Evolutionary conservation across 768 basidiomycete genomes (phyloP).

Genomic region (Tubosaeta sp.): DNA sequence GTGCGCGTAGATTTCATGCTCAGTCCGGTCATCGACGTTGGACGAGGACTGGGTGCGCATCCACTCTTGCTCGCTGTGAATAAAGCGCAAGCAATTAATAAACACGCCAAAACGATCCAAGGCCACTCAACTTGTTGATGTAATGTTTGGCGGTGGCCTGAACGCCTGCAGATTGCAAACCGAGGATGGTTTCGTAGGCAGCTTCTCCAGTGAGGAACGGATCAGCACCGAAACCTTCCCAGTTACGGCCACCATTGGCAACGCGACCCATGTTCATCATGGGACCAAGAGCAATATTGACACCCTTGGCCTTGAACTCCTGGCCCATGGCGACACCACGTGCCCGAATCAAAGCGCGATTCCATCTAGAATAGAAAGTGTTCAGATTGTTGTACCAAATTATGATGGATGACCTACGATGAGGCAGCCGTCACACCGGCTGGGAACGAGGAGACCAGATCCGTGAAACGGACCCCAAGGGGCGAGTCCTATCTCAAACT

Average conservation of each 20-base stretch:
- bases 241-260: slow-evolving; percentile 80
- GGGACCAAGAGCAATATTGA: slow-evolving; percentile 71
- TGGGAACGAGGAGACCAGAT: slow-evolving; percentile 76
- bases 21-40: slow-evolving; percentile 38
- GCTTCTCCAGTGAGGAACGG: slow-evolving; percentile 81
- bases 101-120: background rate
- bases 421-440: slow-evolving; percentile 80
- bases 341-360: slow-evolving; percentile 69
- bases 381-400: background rate
- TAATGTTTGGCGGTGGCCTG: slow-evolving; percentile 87
- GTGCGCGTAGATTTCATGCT: slow-evolving; percentile 56
- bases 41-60: slow-evolving; percentile 31
- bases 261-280: slow-evolving; percentile 88
- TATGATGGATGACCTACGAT: slow-evolving; percentile 46
- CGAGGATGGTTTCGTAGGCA: slow-evolving; percentile 74
- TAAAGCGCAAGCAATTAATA: background rate
- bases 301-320: slow-evolving; percentile 82
- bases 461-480: slow-evolving; percentile 70
- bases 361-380: slow-evolving; percentile 45
- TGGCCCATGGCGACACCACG: slow-evolving; percentile 77
- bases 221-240: slow-evolving; percentile 95
- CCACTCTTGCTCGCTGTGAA: slow-evolving; percentile 34
- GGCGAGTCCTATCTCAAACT: slow-evolving; percentile 54
- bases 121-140: slow-evolving; percentile 56
- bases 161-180: slow-evolving; percentile 76